These are phyloP conservation scores for sunflower (Helianthus annuus) DNA, from an alignment of 129 eudicot species.

Conservation along the genomic window DNA sequence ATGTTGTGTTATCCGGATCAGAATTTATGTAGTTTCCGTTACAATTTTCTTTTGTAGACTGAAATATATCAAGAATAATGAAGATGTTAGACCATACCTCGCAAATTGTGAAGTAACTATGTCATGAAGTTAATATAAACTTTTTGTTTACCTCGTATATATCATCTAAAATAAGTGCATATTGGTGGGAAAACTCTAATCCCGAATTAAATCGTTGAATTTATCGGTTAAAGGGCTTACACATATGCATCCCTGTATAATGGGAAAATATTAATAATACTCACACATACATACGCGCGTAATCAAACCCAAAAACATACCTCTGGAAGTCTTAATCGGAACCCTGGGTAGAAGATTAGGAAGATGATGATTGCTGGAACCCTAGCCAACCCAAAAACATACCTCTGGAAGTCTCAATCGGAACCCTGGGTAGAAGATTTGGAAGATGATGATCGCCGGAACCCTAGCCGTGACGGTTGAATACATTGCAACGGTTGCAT, in stretches of 20 bases:
- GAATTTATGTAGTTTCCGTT: slow-evolving; percentile 21
- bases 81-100: not conserved
- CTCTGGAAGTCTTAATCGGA: too few relatives aligned
- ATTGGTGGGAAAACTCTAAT: slow-evolving; percentile 27
- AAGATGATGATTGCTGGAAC: too few relatives aligned
- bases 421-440: too few relatives aligned
- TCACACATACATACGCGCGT: too few relatives aligned
- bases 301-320: too few relatives aligned
- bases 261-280: not conserved
- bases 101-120: not conserved
- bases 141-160: not conserved
- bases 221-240: slow-evolving; percentile 31
- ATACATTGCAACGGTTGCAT: too few relatives aligned
- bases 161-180: slow-evolving; percentile 33
- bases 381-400: too few relatives aligned
- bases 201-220: slow-evolving; percentile 14
- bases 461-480: too few relatives aligned
- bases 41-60: slow-evolving; percentile 30
- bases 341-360: too few relatives aligned
- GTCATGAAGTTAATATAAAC: not conserved
- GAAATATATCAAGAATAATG: not conserved
- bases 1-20: slow-evolving; percentile 16
- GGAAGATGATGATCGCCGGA: too few relatives aligned
- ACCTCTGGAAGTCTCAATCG: too few relatives aligned
- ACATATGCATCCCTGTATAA: slow-evolving; percentile 27